phyloP scores from a whole-genome alignment of 2,329 filamentous ascomycete genomes.

The Diaporthe vaccinii region DNA sequence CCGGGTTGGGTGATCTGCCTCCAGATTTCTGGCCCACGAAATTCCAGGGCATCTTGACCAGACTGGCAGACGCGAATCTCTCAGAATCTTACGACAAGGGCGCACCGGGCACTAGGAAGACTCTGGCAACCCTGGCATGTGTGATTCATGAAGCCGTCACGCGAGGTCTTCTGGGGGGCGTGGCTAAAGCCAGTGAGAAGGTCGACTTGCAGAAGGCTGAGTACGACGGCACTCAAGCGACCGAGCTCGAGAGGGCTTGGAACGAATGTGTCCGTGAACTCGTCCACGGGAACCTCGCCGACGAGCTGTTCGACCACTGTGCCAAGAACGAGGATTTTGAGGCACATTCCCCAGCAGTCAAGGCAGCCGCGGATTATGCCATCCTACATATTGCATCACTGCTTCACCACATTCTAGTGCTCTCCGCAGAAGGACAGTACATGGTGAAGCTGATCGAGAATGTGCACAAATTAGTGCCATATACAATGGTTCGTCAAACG shows the following conservation, averaged over 20 bases:
- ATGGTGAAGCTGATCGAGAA: slow-evolving; percentile 79
- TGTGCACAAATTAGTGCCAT: slow-evolving; percentile 79
- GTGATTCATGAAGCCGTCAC: slow-evolving; percentile 78
- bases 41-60: slow-evolving; percentile 70
- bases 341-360: slow-evolving; percentile 71
- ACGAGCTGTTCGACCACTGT: slow-evolving; percentile 74
- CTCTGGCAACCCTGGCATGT: slow-evolving; percentile 78
- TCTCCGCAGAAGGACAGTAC: slow-evolving; percentile 82
- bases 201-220: slow-evolving; percentile 47
- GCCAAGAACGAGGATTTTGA: slow-evolving; percentile 73
- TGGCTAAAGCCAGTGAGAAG: slow-evolving; percentile 50
- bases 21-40: slow-evolving; percentile 75
- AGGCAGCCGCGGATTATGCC: slow-evolving; percentile 75
- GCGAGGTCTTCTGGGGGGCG: slow-evolving; percentile 75
- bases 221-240: slow-evolving; percentile 71
- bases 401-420: slow-evolving; percentile 79
- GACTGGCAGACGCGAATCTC: slow-evolving; percentile 76
- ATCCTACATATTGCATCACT: slow-evolving; percentile 81
- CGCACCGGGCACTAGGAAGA: slow-evolving; percentile 79
- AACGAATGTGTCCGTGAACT: slow-evolving; percentile 75
- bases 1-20: slow-evolving; percentile 74
- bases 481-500: slow-evolving; percentile 79
- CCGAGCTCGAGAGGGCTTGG: slow-evolving; percentile 75
- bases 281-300: slow-evolving; percentile 77
- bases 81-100: slow-evolving; percentile 89